Conservation (phyloP, 306 rosid species). For the Chamaecrista fasciculata region DNA sequence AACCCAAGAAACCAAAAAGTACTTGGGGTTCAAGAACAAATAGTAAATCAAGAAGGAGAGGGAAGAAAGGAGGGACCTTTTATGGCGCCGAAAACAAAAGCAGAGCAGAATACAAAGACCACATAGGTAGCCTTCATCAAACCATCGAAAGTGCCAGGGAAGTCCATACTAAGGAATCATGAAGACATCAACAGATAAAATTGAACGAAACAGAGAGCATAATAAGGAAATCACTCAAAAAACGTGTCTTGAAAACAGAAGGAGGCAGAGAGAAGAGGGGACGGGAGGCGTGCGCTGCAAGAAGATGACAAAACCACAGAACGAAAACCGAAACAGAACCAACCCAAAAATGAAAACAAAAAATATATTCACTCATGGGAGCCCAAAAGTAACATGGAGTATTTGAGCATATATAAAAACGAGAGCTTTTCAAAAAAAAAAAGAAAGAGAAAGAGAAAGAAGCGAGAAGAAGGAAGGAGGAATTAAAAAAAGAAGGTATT, state of each 20-base stretch:
- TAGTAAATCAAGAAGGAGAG: not conserved
- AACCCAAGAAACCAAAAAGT: not conserved
- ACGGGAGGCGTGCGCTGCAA: slow-evolving; percentile 21
- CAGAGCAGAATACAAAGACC: slow-evolving; percentile 60
- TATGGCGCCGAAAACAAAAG: slow-evolving; percentile 64
- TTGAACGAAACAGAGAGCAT: not conserved
- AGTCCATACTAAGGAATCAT: slow-evolving; percentile 39
- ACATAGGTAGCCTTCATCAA: slow-evolving; percentile 55
- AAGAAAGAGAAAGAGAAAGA: not conserved
- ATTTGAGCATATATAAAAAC: too few relatives aligned
- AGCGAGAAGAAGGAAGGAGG: not conserved
- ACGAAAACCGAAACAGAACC: not conserved
- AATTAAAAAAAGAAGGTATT: not conserved
- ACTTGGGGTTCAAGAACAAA: not conserved
- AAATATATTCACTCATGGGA: not conserved
- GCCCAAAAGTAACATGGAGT: not conserved
- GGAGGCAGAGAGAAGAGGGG: too few relatives aligned
- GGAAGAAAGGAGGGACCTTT: slow-evolving; percentile 55
- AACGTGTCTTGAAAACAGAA: not conserved
- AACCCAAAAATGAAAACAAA: not conserved
- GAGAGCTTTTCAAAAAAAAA: too few relatives aligned
- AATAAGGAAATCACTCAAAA: not conserved
- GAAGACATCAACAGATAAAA: slow-evolving; percentile 10
- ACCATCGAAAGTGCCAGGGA: slow-evolving; percentile 28
- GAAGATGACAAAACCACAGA: not conserved